Evolutionary conservation across 1,284 basidiomycete species (phyloP).

Genomic region (Sanghuangporus weigelae): DNA sequence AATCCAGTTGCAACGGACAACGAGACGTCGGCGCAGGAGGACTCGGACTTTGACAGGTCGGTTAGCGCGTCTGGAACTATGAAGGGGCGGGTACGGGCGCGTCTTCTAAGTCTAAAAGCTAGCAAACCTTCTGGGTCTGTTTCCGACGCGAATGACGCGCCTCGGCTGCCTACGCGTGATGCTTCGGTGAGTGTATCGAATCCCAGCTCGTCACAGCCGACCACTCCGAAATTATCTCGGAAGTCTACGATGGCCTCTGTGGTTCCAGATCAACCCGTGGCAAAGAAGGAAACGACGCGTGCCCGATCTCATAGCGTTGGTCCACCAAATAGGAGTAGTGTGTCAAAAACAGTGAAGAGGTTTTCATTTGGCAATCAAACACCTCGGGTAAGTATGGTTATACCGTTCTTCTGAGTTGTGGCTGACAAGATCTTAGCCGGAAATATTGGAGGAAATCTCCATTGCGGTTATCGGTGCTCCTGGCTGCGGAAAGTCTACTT

Average conservation of each 20-base stretch:
- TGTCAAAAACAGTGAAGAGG: slow-evolving; percentile 3
- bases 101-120: slow-evolving; percentile 11
- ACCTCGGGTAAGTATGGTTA: slow-evolving; percentile 10
- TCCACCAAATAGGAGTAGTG: neutral
- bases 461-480: slow-evolving; percentile 63
- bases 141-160: neutral
- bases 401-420: slow-evolving; percentile 21
- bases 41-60: slow-evolving; percentile 12
- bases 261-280: neutral
- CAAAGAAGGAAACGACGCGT: neutral
- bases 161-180: slow-evolving; percentile 1
- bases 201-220: neutral
- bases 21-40: slow-evolving; percentile 12
- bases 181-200: slow-evolving; percentile 11
- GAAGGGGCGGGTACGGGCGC: slow-evolving; percentile 12
- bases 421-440: slow-evolving; percentile 21
- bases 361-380: slow-evolving; percentile 10
- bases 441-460: slow-evolving; percentile 35
- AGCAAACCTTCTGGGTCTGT: slow-evolving; percentile 4
- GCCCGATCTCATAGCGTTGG: slow-evolving; percentile 14
- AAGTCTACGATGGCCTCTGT: neutral
- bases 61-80: neutral
- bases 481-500: slow-evolving; percentile 67
- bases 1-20: slow-evolving; percentile 11
- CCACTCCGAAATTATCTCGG: neutral